Base-by-base conservation (phyloP, 1,139 yeast species). In the Pichia sorboxylosa region DNA sequence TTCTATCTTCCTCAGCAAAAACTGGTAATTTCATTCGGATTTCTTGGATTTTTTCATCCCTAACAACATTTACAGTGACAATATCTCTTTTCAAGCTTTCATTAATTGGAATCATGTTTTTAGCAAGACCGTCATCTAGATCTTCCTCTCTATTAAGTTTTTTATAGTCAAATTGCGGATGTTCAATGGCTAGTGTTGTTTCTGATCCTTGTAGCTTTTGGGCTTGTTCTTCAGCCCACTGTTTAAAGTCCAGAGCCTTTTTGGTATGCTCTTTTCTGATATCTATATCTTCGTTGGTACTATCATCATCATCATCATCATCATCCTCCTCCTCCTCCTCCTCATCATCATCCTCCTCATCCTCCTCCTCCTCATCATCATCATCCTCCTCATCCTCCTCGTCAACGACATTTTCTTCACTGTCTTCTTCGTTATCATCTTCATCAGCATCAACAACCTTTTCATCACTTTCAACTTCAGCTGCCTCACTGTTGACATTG, bases 1-100 rank as follows among this genome's bases (percentile, higher is more conserved):
- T 82, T 36, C 74, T 64, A 50, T 84, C 95, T 49, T 92, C 99
- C 55, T 85, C 95, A 7, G 79, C 78, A 42, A 72, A 83, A 1
- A 90, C 97, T 0, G 99, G 99, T 16, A 92, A 63, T 33, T 74
- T 67, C 51, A 75, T 59, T 43, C 98, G 65, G 27, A 66, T 66
- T 25, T 61, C 55, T 49, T 84, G 93, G 16, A 87, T 69, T 23
- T 69, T 75, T 0, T 66, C 71, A 1, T 72, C 47, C 44, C 98
- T 66, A 7, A 64, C 61, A 1, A 90, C 80, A 13, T 71, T 63
- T 10, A 85, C 90, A 39, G 61, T 81, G 37, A 70, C 71, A 0
- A 92, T 76, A 38, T 74, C 69, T 45, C 94, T 62, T 26, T 66
- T 55, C 14, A 73, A 57, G 1, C 57, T 49, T 36, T 65, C 69